Evolutionary conservation across 2,329 filamentous ascomycete species (phyloP).

Genomic region (Fusarium cicatricum): DNA sequence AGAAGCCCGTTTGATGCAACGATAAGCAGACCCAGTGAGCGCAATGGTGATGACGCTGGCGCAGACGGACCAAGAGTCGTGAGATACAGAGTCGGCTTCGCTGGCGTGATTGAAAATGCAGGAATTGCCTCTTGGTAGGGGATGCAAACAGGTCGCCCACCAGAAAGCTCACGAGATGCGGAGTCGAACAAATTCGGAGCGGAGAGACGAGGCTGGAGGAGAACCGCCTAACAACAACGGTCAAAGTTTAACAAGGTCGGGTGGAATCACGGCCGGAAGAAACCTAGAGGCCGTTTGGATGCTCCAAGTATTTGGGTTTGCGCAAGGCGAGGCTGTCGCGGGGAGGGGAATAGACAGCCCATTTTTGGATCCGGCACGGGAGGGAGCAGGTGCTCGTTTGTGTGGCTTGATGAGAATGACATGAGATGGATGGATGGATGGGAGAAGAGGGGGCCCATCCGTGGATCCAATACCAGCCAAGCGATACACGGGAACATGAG

Average conservation of each 20-base stretch:
- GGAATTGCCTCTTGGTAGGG: slow-evolving; percentile 1
- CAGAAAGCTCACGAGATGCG: not conserved
- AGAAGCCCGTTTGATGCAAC: not conserved
- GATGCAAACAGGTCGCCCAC: not conserved
- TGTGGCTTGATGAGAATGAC: slow-evolving; percentile 20
- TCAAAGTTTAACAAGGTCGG: not conserved
- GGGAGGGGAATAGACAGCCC: not conserved
- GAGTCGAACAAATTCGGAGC: slow-evolving; percentile 1
- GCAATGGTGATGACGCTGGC: not conserved
- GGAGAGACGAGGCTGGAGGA: too few species aligned
- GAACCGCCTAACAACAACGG: not conserved
- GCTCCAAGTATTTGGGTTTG: slow-evolving; percentile 3
- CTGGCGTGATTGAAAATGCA: not conserved
- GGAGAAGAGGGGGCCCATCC: slow-evolving; percentile 11
- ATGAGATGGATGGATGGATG: slow-evolving; percentile 3
- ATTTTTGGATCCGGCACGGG: not conserved
- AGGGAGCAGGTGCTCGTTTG: slow-evolving; percentile 4
- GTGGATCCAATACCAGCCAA: not conserved
- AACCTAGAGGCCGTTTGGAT: slow-evolving; percentile 1
- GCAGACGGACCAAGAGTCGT: not conserved
- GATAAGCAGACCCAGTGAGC: not conserved
- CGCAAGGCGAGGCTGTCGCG: not conserved
- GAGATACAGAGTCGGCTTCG: too few species aligned
- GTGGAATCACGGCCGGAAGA: not conserved
- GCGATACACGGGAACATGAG: too few species aligned